These are phyloP conservation scores for Pyracantha coccinea DNA, from an alignment of 331 rosid genomes.

Conservation along the genomic window DNA sequence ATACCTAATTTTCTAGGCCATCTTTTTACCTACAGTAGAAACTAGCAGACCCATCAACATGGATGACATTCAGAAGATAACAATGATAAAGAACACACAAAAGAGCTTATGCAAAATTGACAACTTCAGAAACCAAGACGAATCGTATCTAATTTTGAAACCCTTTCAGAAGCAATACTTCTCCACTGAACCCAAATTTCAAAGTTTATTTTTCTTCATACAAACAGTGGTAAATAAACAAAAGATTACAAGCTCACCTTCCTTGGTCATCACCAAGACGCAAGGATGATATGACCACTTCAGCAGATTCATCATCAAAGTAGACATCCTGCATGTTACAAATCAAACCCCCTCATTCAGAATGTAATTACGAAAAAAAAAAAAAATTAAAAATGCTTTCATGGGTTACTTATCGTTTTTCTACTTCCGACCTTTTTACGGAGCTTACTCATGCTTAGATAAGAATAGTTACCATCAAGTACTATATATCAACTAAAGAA, in stretches of 20 bases:
- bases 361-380: background rate
- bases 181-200: background rate
- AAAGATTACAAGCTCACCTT: conserved; percentile 54
- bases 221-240: background rate
- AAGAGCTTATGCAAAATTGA: background rate
- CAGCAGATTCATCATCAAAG: conserved; percentile 97
- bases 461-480: conserved; percentile 3
- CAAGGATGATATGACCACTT: conserved; percentile 92
- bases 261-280: conserved; percentile 96
- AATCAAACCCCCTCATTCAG: conserved; percentile 5
- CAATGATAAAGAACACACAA: background rate
- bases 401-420: background rate
- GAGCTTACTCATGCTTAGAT: background rate
- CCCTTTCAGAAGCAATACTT: background rate
- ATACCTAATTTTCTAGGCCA: background rate
- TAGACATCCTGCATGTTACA: conserved; percentile 71
- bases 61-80: background rate
- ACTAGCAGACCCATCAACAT: background rate
- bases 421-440: background rate
- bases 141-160: background rate
- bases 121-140: background rate
- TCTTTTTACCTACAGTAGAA: background rate
- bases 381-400: background rate
- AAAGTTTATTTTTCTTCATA: background rate
- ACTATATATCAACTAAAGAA: background rate